Conservation (phyloP, 2,329 filamentous ascomycete species). For the Periconia macrospinosa region DNA sequence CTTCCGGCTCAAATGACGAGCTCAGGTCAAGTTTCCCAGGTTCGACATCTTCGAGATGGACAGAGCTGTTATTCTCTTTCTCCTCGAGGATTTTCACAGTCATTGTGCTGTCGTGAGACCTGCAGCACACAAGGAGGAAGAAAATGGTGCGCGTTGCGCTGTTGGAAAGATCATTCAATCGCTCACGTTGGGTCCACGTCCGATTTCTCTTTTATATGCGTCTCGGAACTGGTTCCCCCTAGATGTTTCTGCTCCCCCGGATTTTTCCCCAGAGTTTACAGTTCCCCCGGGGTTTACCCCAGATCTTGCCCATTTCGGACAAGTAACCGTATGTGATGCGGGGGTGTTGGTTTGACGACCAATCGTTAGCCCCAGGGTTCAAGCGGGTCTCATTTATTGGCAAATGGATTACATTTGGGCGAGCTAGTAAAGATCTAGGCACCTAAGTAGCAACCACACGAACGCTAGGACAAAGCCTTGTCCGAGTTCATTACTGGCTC, state of each 20-base stretch:
- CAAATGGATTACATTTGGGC: too few species aligned
- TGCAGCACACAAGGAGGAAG: background rate
- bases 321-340: background rate
- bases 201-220: constrained; percentile 13
- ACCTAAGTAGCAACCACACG: too few species aligned
- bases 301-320: constrained; percentile 6
- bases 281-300: constrained; percentile 26
- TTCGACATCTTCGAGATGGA: constrained; percentile 22
- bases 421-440: too few species aligned
- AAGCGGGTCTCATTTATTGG: too few species aligned
- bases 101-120: constrained; percentile 8
- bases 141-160: background rate
- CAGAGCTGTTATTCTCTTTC: constrained; percentile 18
- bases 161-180: too few species aligned
- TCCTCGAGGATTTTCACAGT: constrained; percentile 2
- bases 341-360: too few species aligned
- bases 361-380: too few species aligned
- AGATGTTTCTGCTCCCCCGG: background rate
- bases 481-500: background rate
- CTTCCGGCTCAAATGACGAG: constrained; percentile 24
- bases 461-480: constrained; percentile 1
- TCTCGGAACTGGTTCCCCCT: constrained; percentile 7
- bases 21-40: constrained; percentile 24
- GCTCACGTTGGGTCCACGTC: background rate
- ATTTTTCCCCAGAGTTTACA: constrained; percentile 22